Conservation (phyloP, 1,284 basidiomycete genomes). For the Flammula alnicola region DNA sequence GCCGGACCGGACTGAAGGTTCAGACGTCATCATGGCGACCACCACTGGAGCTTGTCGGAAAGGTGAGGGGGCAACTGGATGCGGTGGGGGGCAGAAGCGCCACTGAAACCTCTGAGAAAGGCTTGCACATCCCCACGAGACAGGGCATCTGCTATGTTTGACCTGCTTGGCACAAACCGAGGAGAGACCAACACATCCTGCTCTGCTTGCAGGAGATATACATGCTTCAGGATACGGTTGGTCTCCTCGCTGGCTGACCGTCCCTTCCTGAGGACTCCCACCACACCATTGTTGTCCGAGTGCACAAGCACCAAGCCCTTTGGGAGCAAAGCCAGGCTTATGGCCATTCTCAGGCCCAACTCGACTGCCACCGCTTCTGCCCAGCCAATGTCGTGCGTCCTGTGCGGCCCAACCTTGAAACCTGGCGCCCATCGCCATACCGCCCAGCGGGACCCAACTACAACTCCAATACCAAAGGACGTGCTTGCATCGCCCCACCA, state of each 20-base stretch:
- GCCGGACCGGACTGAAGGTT: no score
- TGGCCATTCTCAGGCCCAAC: conserved; percentile 29
- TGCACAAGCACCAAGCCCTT: conserved; percentile 8
- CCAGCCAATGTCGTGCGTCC: conserved; percentile 38
- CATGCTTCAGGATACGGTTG: conserved; percentile 31
- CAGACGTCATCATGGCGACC: no score
- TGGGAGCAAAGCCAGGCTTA: conserved; percentile 16
- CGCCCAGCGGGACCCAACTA: conserved; percentile 32
- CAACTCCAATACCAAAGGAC: conserved; percentile 42
- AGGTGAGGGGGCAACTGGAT: not conserved
- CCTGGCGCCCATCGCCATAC: conserved; percentile 37
- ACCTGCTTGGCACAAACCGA: not conserved
- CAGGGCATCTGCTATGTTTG: conserved; percentile 34
- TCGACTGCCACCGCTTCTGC: conserved; percentile 42
- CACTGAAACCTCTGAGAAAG: conserved; percentile 31
- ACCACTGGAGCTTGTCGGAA: not conserved
- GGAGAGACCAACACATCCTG: not conserved
- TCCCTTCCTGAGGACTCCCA: conserved; percentile 33
- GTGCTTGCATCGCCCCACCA: conserved; percentile 46
- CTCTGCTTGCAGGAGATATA: conserved; percentile 25
- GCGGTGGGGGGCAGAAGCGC: conserved; percentile 19
- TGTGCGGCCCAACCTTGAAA: conserved; percentile 32
- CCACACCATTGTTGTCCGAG: conserved; percentile 35
- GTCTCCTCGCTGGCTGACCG: conserved; percentile 30
- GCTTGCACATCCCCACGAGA: conserved; percentile 31